These are phyloP conservation scores for Penicillium sp. DNA, from an alignment of 2,329 filamentous ascomycete species.

Conservation along the genomic window DNA sequence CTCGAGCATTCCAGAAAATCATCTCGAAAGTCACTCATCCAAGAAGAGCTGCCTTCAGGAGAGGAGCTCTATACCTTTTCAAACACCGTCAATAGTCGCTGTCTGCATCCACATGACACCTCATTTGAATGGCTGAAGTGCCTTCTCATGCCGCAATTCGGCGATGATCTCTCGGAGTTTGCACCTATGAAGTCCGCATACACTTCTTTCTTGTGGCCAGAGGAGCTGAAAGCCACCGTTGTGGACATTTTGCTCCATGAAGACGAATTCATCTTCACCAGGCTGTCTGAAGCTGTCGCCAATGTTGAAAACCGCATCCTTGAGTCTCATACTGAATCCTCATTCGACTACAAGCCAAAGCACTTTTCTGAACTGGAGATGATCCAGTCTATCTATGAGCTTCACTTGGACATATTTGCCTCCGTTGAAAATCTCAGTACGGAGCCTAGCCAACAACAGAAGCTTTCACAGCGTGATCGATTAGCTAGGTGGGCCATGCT, in stretches of 20 bases:
- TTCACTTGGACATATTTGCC: slow-evolving; percentile 67
- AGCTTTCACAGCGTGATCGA: slow-evolving; percentile 58
- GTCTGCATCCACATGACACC: slow-evolving; percentile 53
- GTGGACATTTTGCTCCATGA: slow-evolving; percentile 55
- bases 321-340: slow-evolving; percentile 9
- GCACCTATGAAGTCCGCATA: slow-evolving; percentile 49
- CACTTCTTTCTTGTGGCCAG: slow-evolving; percentile 55
- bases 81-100: slow-evolving; percentile 47
- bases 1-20: slow-evolving; percentile 56
- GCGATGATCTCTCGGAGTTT: slow-evolving; percentile 17
- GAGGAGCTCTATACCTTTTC: slow-evolving; percentile 44
- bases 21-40: slow-evolving; percentile 40
- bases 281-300: slow-evolving; percentile 37
- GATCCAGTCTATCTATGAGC: slow-evolving; percentile 63
- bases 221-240: slow-evolving; percentile 56
- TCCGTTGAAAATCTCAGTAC: slow-evolving; percentile 63
- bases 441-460: slow-evolving; percentile 54
- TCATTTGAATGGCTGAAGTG: slow-evolving; percentile 56
- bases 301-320: slow-evolving; percentile 32
- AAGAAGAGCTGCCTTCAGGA: slow-evolving; percentile 42
- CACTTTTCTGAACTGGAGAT: slow-evolving; percentile 51
- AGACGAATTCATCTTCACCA: slow-evolving; percentile 55
- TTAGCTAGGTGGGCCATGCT: slow-evolving; percentile 62
- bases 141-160: slow-evolving; percentile 48
- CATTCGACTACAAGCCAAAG: slow-evolving; percentile 29